These are phyloP conservation scores for Antrodiella citrinella DNA, from an alignment of 768 basidiomycete genomes.

Conservation along the genomic window DNA sequence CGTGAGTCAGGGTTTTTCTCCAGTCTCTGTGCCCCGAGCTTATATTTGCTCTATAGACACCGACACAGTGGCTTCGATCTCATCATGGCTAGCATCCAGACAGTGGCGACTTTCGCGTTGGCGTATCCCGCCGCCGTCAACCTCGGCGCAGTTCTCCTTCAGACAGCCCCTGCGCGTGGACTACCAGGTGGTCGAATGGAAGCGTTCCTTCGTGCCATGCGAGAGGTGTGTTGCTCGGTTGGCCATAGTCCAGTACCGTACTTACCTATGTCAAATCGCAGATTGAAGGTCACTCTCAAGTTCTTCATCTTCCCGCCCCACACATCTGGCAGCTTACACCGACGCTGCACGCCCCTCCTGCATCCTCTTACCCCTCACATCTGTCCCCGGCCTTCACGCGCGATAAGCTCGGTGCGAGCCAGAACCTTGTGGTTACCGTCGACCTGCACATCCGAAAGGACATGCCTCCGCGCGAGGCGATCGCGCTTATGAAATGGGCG, in stretches of 20 bases:
- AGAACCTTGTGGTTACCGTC: slow-evolving; percentile 65
- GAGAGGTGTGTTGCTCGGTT: slow-evolving; percentile 51
- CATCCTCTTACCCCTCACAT: slow-evolving; percentile 11
- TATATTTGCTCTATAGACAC: no score
- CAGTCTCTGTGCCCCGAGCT: no score
- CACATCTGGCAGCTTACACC: slow-evolving; percentile 81
- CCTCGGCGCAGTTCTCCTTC: slow-evolving; percentile 80
- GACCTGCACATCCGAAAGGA: slow-evolving; percentile 68
- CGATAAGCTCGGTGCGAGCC: slow-evolving; percentile 21
- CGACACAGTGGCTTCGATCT: slow-evolving; percentile 77
- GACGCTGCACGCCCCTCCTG: slow-evolving; percentile 5
- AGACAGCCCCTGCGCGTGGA: slow-evolving; percentile 75
- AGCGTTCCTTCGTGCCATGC: slow-evolving; percentile 69
- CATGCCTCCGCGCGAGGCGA: slow-evolving; percentile 19
- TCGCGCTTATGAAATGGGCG: slow-evolving; percentile 62
- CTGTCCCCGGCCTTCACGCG: slow-evolving; percentile 9
- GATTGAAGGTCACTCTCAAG: slow-evolving; percentile 80
- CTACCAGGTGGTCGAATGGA: slow-evolving; percentile 65
- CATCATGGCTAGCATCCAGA: slow-evolving; percentile 70
- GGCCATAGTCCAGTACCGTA: neutral
- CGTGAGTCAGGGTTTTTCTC: slow-evolving; percentile 50
- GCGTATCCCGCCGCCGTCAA: slow-evolving; percentile 80
- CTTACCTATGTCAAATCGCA: no score
- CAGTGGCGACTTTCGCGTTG: slow-evolving; percentile 70
- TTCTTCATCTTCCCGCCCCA: slow-evolving; percentile 75